Conservation (phyloP, 306 rosid species). For the Prunus persica region DNA sequence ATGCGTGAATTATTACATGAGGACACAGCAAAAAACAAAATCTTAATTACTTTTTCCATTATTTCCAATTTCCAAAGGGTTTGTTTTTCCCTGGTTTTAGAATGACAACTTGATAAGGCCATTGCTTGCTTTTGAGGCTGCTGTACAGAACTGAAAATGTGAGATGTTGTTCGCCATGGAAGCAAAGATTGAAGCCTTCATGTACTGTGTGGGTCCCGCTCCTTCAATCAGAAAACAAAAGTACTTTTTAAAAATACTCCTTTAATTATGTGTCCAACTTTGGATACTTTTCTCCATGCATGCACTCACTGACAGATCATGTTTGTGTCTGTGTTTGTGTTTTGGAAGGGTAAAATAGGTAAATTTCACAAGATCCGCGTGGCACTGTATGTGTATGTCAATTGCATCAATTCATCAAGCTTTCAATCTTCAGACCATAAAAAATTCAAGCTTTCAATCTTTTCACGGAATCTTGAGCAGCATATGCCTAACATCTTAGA, state of each 20-base stretch:
- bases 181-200: neutral
- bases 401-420: neutral
- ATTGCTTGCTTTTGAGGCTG: neutral
- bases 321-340: neutral
- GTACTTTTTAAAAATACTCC: neutral
- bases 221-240: neutral
- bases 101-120: neutral
- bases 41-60: neutral
- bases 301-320: neutral
- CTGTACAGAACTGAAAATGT: neutral
- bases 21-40: neutral
- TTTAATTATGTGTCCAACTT: neutral
- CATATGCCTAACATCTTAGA: slow-evolving; percentile 32
- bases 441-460: neutral
- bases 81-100: neutral
- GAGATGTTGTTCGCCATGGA: neutral
- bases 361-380: no score
- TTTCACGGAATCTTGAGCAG: slow-evolving; percentile 45
- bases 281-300: slow-evolving; percentile 5
- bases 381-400: neutral
- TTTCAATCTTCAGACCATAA: neutral
- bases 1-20: neutral
- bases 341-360: neutral
- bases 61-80: neutral
- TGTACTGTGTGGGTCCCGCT: neutral